These are phyloP conservation scores for Dothiorella sarmentorum DNA, from an alignment of 2,329 filamentous ascomycete species.

Conservation along the genomic window DNA sequence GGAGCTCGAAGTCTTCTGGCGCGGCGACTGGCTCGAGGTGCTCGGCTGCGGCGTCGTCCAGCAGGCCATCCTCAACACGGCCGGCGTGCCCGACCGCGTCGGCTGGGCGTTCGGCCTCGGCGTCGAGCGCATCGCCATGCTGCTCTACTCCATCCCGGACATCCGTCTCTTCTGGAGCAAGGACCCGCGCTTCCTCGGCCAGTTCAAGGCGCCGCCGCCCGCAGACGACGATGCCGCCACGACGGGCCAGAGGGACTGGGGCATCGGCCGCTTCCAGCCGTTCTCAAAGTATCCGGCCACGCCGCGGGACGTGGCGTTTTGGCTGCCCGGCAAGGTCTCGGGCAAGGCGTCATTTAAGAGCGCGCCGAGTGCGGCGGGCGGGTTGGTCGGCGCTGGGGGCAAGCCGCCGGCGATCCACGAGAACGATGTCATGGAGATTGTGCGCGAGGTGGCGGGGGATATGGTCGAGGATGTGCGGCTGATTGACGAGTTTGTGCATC, in stretches of 20 bases:
- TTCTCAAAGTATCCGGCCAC: conserved; percentile 91
- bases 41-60: conserved; percentile 88
- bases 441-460: conserved; percentile 77
- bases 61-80: conserved; percentile 75
- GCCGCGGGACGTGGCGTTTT: conserved; percentile 92
- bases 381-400: conserved; percentile 34
- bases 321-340: conserved; percentile 54
- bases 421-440: conserved; percentile 96
- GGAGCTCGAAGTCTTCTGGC: conserved; percentile 95
- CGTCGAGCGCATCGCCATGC: conserved; percentile 93
- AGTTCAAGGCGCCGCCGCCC: conserved; percentile 58
- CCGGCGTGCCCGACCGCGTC: conserved; percentile 68
- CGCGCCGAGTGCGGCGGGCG: conserved; percentile 27
- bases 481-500: conserved; percentile 84
- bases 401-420: conserved; percentile 64
- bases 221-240: conserved; percentile 23
- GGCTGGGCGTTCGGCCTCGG: conserved; percentile 97
- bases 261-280: conserved; percentile 66
- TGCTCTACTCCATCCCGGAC: conserved; percentile 92
- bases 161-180: conserved; percentile 95
- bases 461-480: conserved; percentile 82
- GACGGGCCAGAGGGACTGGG: not conserved
- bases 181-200: conserved; percentile 78
- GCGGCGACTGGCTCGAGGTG: conserved; percentile 92
- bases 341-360: not conserved